phyloP scores from a whole-genome alignment of 345 rosid species.

The Noccaea caerulescens region DNA sequence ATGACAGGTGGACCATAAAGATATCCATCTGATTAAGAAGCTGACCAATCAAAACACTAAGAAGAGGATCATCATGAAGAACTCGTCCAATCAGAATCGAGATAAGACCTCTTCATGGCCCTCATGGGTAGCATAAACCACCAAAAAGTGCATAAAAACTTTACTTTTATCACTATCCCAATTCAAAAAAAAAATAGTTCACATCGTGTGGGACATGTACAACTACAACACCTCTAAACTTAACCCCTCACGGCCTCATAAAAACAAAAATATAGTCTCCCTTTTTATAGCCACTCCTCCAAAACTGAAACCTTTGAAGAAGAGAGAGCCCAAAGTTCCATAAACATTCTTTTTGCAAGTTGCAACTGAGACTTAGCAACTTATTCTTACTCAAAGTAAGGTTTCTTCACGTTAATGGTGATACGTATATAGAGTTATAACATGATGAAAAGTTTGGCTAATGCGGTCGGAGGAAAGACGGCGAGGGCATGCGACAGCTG shows the following conservation, averaged over 20 bases:
- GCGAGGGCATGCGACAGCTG: slow-evolving; percentile 93
- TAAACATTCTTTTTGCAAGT: slow-evolving; percentile 37
- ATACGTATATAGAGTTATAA: slow-evolving; percentile 38
- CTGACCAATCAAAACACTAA: slow-evolving; percentile 55
- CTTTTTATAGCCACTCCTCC: slow-evolving; percentile 33
- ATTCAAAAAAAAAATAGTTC: slow-evolving; percentile 32
- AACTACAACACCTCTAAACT: slow-evolving; percentile 20
- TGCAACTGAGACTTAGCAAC: slow-evolving; percentile 21
- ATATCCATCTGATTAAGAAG: slow-evolving; percentile 55
- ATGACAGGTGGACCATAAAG: slow-evolving; percentile 42
- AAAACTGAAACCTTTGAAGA: slow-evolving; percentile 21
- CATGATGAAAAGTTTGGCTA: slow-evolving; percentile 55
- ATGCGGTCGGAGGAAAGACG: slow-evolving; percentile 76
- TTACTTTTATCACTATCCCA: slow-evolving; percentile 9
- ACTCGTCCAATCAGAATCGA: slow-evolving; percentile 56
- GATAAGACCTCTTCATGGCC: slow-evolving; percentile 70
- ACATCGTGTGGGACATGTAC: slow-evolving; percentile 47
- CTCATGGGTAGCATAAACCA: slow-evolving; percentile 43
- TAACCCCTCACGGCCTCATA: slow-evolving; percentile 26
- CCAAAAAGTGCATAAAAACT: slow-evolving; percentile 35
- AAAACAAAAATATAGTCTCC: slow-evolving; percentile 18
- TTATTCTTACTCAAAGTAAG: slow-evolving; percentile 12
- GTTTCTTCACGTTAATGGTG: slow-evolving; percentile 27
- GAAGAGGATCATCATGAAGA: slow-evolving; percentile 50
- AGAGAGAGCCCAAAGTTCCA: slow-evolving; percentile 13